These are phyloP conservation scores for Albizia julibrissin DNA, from an alignment of 306 rosid genomes.

Conservation along the genomic window DNA sequence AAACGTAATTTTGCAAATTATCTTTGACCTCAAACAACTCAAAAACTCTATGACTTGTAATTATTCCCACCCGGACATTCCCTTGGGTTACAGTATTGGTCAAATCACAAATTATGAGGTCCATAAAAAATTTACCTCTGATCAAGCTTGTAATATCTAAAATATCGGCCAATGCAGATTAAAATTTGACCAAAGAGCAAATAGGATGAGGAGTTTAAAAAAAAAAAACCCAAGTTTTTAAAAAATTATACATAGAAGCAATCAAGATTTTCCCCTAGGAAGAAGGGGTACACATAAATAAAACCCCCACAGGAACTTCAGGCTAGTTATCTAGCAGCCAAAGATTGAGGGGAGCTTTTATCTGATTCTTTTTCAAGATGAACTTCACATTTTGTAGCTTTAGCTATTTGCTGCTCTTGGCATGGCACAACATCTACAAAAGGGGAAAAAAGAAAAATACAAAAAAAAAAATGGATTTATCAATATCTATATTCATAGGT, in stretches of 20 bases:
- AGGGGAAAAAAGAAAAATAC: background rate
- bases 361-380: conserved; percentile 59
- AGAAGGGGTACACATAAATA: background rate
- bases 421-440: background rate
- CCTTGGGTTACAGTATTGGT: conserved; percentile 24
- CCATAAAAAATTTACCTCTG: conserved; percentile 26
- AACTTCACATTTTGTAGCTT: background rate
- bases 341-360: conserved; percentile 7
- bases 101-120: conserved; percentile 4
- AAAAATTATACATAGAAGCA: background rate
- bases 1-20: background rate
- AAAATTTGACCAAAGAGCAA: background rate
- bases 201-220: background rate
- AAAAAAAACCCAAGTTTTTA: background rate
- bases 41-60: background rate
- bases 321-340: background rate
- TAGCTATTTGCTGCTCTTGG: background rate
- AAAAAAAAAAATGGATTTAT: background rate
- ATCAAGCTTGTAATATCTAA: background rate
- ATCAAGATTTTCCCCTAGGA: background rate
- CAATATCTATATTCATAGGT: background rate
- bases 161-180: conserved; percentile 26
- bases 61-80: conserved; percentile 1
- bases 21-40: background rate
- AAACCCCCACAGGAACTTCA: background rate